Percentiles rank a stretch among this genome's conserved stretches.
phyloP scores from a whole-genome alignment of 1,139 yeast species.

The Pichia sp. region DNA sequence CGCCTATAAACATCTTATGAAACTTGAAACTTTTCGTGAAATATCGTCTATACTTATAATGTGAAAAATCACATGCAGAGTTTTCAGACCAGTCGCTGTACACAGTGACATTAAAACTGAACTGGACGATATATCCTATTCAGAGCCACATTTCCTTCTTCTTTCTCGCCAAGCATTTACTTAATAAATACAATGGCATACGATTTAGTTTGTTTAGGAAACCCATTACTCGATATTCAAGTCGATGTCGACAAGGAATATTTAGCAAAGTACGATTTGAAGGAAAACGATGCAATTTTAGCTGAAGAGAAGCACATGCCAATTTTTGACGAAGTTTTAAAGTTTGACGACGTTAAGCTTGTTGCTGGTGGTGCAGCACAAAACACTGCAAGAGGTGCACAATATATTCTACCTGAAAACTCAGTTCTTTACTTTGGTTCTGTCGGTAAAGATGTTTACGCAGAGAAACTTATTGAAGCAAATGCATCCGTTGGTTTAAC shows the following conservation, averaged over 20 bases:
- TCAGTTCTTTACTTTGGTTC: conserved; percentile 94
- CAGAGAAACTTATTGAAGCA: conserved; percentile 74
- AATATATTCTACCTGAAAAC: conserved; percentile 72
- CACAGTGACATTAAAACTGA: background rate
- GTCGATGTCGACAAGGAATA: conserved; percentile 64
- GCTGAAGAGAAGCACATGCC: conserved; percentile 85
- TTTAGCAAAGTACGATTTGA: conserved; percentile 72
- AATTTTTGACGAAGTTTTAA: conserved; percentile 71
- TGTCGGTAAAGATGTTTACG: conserved; percentile 87
- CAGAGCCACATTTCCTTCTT: too few species aligned
- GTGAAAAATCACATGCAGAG: too few species aligned
- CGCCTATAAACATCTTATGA: too few species aligned
- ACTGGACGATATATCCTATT: background rate
- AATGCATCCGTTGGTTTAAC: conserved; percentile 82
- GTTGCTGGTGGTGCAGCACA: conserved; percentile 99
- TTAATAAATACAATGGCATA: conserved; percentile 42
- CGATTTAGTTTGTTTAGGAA: conserved; percentile 63
- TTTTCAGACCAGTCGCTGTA: too few species aligned
- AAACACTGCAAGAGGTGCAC: conserved; percentile 98
- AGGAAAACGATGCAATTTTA: conserved; percentile 90
- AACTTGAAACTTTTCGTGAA: too few species aligned
- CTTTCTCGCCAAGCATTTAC: too few species aligned
- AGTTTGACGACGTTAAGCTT: conserved; percentile 52
- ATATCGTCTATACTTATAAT: too few species aligned
- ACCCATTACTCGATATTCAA: conserved; percentile 80